Base-by-base conservation (phyloP, 2,329 filamentous ascomycete species). In the Aulographum hederae region DNA sequence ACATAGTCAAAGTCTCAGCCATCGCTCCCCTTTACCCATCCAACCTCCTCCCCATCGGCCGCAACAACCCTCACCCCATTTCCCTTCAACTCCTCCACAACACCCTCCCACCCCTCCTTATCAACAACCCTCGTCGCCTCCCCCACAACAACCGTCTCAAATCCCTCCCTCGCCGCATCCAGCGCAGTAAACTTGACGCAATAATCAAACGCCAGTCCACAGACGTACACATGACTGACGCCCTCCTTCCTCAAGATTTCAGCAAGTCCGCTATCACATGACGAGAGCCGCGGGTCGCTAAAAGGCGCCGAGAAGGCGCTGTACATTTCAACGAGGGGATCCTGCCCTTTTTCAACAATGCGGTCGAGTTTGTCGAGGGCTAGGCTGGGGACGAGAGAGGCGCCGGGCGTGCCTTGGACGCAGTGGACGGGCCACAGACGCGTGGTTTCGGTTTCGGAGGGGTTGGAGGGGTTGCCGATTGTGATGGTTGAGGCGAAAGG, bases 361-460 rank as follows among this genome's bases (percentile, higher is more conserved):
- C 54, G 43, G 41, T 86, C 65, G n/a, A 92, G 41, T 12, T 60
- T 62, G 5, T 46, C 43, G 11, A 47, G 36, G 31, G 81, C 59
- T 1, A 95, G 63, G 47, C 84, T 82, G 0, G 74, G 66, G 5
- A 89, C 63, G 15, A 95, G 60, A 31, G 71, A 65, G 0, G 79
- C 73, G 8, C 89, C 89, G 1, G 60, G 51, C 0, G 78, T 80
- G 28, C 61, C 61, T 46, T 81, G 75, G 6, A 95, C 67, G 56
- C 89, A 95, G 58, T 98, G 89, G 15, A 70, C 69, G 1, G 89
- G 89, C 89, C 89, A 98, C 6, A 98, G 65, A 25, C 70, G 63
- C 33, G 75, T 74, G 26, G 59, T 52, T 56, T 82, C 75, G 16
- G 57, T 63, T 48, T 79, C 71, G 6, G 59, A 43, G 4, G 67